A percentile compares a stretch with the other conserved stretches of the same genome.
These are phyloP conservation scores for Blastocystis sp. DNA, from an alignment of 352 stramenopile genomes.

Conservation along the genomic window DNA sequence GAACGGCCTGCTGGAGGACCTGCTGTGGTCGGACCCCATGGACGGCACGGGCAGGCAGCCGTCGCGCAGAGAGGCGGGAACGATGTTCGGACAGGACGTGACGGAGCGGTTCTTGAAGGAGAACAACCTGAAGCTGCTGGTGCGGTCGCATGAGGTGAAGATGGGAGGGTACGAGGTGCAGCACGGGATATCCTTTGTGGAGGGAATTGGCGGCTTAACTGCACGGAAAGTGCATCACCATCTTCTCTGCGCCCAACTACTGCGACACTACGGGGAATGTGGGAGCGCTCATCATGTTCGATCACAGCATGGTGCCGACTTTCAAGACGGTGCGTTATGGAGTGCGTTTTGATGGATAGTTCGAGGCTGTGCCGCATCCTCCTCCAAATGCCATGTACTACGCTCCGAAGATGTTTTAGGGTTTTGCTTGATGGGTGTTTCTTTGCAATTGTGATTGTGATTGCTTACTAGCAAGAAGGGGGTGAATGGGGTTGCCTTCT, in stretches of 20 bases:
- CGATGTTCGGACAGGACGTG: slow-evolving; percentile 94
- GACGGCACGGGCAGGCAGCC: slow-evolving; percentile 88
- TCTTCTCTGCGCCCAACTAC: slow-evolving; percentile 99
- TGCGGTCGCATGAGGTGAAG: slow-evolving; percentile 97
- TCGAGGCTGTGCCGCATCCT: slow-evolving; percentile 80
- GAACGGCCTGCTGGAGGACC: slow-evolving; percentile 80
- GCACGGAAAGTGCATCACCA: slow-evolving; percentile 93
- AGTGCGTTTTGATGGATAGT: slow-evolving; percentile 74
- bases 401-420: slow-evolving; percentile 69
- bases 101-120: slow-evolving; percentile 89
- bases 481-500: no score
- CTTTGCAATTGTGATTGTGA: not conserved
- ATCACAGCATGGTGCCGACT: slow-evolving; percentile 85
- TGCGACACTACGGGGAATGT: slow-evolving; percentile 99
- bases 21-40: slow-evolving; percentile 91
- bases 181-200: slow-evolving; percentile 79
- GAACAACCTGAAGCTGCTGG: slow-evolving; percentile 92
- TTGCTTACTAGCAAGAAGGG: not conserved
- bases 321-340: slow-evolving; percentile 78
- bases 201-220: not conserved
- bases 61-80: slow-evolving; percentile 88
- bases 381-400: slow-evolving; percentile 72
- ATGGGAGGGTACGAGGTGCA: slow-evolving; percentile 98
- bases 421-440: not conserved
- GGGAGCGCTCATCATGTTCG: slow-evolving; percentile 96